These are phyloP conservation scores for Stemphylium vesicarium DNA, from an alignment of 2,329 filamentous ascomycete genomes.

Conservation along the genomic window DNA sequence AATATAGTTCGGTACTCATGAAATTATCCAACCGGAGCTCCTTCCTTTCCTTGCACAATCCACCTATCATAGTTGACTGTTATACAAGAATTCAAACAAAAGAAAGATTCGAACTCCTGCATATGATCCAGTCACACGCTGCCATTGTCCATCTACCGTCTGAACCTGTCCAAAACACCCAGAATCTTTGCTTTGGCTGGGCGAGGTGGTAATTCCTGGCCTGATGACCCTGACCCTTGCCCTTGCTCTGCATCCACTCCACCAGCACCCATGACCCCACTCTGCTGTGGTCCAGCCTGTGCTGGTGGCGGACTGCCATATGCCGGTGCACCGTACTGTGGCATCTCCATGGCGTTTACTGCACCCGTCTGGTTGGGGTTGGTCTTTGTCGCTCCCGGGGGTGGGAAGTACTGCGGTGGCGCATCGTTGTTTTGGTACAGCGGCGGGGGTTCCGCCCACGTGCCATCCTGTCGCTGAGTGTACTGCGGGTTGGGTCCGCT, in stretches of 20 bases:
- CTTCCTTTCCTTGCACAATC: not conserved
- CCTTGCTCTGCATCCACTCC: conserved; percentile 23
- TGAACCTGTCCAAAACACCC: conserved; percentile 38
- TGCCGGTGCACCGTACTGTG: conserved; percentile 24
- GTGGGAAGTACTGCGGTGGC: conserved; percentile 44
- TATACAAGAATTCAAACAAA: too few relatives aligned
- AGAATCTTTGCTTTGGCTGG: conserved; percentile 42
- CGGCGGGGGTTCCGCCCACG: conserved; percentile 43
- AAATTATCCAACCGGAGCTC: not conserved
- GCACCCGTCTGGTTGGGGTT: conserved; percentile 30
- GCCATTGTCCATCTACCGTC: conserved; percentile 22
- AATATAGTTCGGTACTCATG: not conserved
- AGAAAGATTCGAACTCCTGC: too few relatives aligned
- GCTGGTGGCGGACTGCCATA: not conserved
- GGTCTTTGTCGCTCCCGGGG: conserved; percentile 40
- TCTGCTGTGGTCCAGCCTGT: conserved; percentile 36
- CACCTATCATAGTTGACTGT: not conserved
- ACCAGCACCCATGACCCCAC: conserved; percentile 31
- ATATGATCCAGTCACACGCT: conserved; percentile 41
- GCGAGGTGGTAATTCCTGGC: conserved; percentile 31
- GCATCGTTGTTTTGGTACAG: conserved; percentile 43
- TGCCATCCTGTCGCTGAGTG: conserved; percentile 37
- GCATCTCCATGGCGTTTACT: conserved; percentile 35
- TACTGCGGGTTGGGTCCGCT: conserved; percentile 18
- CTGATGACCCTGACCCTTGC: conserved; percentile 3